These are phyloP conservation scores for Aureobasidium subglaciale DNA, from an alignment of 2,329 filamentous ascomycete species.

Conservation along the genomic window DNA sequence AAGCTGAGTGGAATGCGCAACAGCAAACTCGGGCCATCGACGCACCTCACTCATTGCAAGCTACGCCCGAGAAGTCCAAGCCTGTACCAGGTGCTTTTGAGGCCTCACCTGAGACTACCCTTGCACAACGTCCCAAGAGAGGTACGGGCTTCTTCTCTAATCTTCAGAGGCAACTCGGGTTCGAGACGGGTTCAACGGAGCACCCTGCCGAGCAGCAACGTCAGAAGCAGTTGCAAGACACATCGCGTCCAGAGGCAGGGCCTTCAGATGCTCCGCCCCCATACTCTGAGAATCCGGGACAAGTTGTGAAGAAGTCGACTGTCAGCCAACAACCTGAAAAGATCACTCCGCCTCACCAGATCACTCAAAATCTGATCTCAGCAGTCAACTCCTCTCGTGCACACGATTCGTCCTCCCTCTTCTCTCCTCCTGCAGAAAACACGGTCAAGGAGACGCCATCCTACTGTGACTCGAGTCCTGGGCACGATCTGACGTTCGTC, in stretches of 20 bases:
- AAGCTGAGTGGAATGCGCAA: slow-evolving; percentile 16
- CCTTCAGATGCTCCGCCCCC: slow-evolving; percentile 27
- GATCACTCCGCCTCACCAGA: slow-evolving; percentile 36
- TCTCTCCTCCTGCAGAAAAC: slow-evolving; percentile 62
- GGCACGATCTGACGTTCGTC: slow-evolving; percentile 64
- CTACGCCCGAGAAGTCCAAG: slow-evolving; percentile 26
- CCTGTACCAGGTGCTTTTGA: slow-evolving; percentile 68
- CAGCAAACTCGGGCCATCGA: background rate
- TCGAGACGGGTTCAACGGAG: slow-evolving; percentile 47
- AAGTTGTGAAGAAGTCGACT: slow-evolving; percentile 21
- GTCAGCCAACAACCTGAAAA: slow-evolving; percentile 26
- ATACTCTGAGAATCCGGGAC: slow-evolving; percentile 21
- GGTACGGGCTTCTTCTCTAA: slow-evolving; percentile 60
- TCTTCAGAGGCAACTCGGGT: slow-evolving; percentile 59
- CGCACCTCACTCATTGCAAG: background rate
- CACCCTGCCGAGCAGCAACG: slow-evolving; percentile 23
- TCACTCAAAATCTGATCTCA: slow-evolving; percentile 66
- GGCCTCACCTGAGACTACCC: slow-evolving; percentile 51
- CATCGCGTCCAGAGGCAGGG: background rate
- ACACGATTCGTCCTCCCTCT: slow-evolving; percentile 67
- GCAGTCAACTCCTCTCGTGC: slow-evolving; percentile 73
- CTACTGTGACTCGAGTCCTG: slow-evolving; percentile 75
- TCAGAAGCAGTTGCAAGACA: slow-evolving; percentile 20
- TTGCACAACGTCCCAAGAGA: slow-evolving; percentile 23
- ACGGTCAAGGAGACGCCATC: slow-evolving; percentile 69